Base-by-base conservation (phyloP, 495 filamentous ascomycete species). In the Podospora pseudocomata region DNA sequence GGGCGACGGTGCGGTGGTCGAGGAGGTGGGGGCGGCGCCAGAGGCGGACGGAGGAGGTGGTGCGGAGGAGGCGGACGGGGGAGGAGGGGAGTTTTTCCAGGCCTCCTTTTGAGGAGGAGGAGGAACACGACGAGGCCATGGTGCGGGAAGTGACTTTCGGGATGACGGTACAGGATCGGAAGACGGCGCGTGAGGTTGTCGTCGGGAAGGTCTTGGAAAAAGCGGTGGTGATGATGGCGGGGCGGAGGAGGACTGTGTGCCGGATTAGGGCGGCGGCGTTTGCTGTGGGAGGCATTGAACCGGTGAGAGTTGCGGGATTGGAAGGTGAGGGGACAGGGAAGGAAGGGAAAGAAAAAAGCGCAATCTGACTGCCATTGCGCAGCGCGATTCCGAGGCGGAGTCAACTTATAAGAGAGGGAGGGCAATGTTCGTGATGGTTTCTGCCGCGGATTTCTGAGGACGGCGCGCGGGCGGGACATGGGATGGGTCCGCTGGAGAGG, bases 41-140 rank as follows among this genome's bases (percentile, higher is more conserved):
- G 72, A 86, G 76, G 60, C 93, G 92, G 49, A 97, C 83, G 2
- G 83, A 79, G 20, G 88, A 79, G 67, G 94, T 86, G 71, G 90
- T 87, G 68, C 89, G 89, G 78, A 95, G 89, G 72, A 96, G 80
- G 76, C 90, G 87, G 73, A 94, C 87, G 5, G 82, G 78, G n/a
- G 84, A 80, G 34, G 79, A 78, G 0, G 84, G 84, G 69, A 87
- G 81, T 23, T 78, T 81, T 63, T 83, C 79, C 49, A 53, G 34
- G 39, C 39, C 39, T 11, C 39, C 39, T 34, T 27, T 30, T 18
- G 30, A 13, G 5, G 27, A n/a, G n/a, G 27, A n/a, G n/a, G 66
- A 28, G 60, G 63, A 63, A 39, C 61, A 72, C 58, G 65, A 28
- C 23, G 76, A 72, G 28, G 76, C 75, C 73, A 81, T 79, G 2